Evolutionary conservation across 495 filamentous ascomycete genomes (phyloP).

Genomic region (Baudoinia panamericana): DNA sequence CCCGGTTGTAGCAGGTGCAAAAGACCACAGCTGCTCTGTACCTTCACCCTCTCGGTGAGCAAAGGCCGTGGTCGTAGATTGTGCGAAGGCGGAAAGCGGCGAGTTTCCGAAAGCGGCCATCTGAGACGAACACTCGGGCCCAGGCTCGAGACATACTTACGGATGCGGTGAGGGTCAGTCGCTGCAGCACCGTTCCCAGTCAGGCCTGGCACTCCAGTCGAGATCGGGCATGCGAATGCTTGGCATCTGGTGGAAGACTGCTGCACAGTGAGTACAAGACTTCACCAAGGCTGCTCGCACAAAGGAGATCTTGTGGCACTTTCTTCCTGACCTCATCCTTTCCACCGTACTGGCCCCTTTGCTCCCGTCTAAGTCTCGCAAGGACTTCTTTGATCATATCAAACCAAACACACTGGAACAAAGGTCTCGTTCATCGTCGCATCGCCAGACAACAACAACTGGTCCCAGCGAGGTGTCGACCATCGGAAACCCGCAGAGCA

Average conservation of each 20-base stretch:
- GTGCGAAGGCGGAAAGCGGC: slow-evolving; percentile 4
- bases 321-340: slow-evolving; percentile 5
- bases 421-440: slow-evolving; percentile 8
- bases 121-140: slow-evolving; percentile 17
- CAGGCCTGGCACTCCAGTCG: no score
- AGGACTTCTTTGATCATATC: slow-evolving; percentile 8
- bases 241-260: slow-evolving; percentile 3
- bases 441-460: slow-evolving; percentile 10
- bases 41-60: no score
- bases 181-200: no score
- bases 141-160: slow-evolving; percentile 18
- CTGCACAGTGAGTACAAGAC: neutral
- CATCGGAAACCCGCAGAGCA: slow-evolving; percentile 7
- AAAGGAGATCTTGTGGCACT: slow-evolving; percentile 19
- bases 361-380: no score
- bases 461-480: slow-evolving; percentile 1
- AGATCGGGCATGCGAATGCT: no score
- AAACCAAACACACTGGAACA: slow-evolving; percentile 10
- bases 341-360: no score
- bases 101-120: slow-evolving; percentile 21
- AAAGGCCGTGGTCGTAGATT: neutral
- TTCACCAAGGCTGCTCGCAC: slow-evolving; percentile 12
- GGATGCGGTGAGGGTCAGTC: slow-evolving; percentile 19
- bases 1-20: no score
- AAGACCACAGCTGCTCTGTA: no score